A percentile compares a stretch with the other conserved stretches of the same genome.
Conservation (phyloP, 805 yeast species). For the Sungouiella thailandica region DNA sequence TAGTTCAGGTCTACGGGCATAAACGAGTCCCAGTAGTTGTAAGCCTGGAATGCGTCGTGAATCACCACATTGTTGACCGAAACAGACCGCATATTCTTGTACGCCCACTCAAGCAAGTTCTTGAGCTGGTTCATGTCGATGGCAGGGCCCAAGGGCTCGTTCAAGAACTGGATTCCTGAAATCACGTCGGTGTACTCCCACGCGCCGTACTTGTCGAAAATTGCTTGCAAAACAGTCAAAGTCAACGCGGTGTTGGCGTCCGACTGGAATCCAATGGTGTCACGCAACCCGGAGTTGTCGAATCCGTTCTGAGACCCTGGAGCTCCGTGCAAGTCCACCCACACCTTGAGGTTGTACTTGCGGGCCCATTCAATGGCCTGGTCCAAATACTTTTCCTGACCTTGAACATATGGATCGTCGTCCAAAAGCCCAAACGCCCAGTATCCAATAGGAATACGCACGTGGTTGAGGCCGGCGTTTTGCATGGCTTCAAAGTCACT, state of each 20-base stretch:
- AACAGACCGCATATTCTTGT: conserved; percentile 55
- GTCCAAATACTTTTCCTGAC: conserved; percentile 61
- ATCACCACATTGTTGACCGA: conserved; percentile 53
- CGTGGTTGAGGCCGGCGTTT: conserved; percentile 56
- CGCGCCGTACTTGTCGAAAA: conserved; percentile 62
- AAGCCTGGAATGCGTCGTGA: conserved; percentile 76
- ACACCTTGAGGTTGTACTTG: conserved; percentile 53
- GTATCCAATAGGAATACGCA: conserved; percentile 76
- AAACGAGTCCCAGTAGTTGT: conserved; percentile 55
- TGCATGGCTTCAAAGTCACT: conserved; percentile 50
- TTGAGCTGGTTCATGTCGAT: conserved; percentile 56
- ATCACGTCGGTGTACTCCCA: conserved; percentile 63
- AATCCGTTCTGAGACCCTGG: conserved; percentile 88
- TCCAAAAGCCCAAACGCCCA: conserved; percentile 61
- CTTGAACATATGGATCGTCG: conserved; percentile 60
- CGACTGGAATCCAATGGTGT: conserved; percentile 21
- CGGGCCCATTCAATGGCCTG: conserved; percentile 66
- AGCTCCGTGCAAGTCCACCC: conserved; percentile 76
- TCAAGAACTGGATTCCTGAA: conserved; percentile 77
- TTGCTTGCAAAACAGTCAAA: conserved; percentile 45
- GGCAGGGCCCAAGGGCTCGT: conserved; percentile 82
- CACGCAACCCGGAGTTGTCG: conserved; percentile 79
- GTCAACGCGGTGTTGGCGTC: conserved; percentile 34
- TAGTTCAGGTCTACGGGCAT: conserved; percentile 30
- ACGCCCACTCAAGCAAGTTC: conserved; percentile 59